These are phyloP conservation scores for Epichloe sibirici DNA, from an alignment of 2,329 filamentous ascomycete species.

Conservation along the genomic window DNA sequence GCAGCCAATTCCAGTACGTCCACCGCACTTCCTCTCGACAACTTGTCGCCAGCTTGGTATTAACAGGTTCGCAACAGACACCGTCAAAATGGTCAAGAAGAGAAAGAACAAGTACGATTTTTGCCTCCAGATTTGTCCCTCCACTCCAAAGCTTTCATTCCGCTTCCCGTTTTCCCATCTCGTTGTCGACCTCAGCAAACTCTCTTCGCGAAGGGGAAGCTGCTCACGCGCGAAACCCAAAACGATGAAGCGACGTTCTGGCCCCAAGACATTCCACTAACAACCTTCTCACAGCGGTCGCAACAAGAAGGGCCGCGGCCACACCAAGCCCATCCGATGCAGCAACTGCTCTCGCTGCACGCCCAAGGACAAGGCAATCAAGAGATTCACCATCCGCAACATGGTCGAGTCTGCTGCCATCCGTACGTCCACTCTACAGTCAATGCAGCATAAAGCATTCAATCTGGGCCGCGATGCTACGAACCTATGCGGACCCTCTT, in stretches of 20 bases:
- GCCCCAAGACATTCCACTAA: conserved; percentile 11
- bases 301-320: conserved; percentile 99
- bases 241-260: neutral
- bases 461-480: neutral
- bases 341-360: conserved; percentile 70
- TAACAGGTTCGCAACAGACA: conserved; percentile 32
- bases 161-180: neutral
- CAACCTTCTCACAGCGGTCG: conserved; percentile 54
- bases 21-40: conserved; percentile 13
- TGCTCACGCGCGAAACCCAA: conserved; percentile 4
- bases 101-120: conserved; percentile 52
- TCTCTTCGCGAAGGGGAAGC: conserved; percentile 7
- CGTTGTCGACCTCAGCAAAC: neutral
- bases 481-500: neutral
- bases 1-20: neutral
- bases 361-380: conserved; percentile 99
- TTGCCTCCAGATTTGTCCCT: neutral
- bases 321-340: conserved; percentile 95
- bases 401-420: conserved; percentile 99
- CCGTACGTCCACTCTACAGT: conserved; percentile 53
- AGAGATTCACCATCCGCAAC: conserved; percentile 99
- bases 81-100: conserved; percentile 60
- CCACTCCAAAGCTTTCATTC: neutral
- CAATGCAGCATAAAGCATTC: neutral
- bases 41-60: conserved; percentile 14